Conservation (phyloP, 129 eudicot genomes). For the Dittrichia graveolens region DNA sequence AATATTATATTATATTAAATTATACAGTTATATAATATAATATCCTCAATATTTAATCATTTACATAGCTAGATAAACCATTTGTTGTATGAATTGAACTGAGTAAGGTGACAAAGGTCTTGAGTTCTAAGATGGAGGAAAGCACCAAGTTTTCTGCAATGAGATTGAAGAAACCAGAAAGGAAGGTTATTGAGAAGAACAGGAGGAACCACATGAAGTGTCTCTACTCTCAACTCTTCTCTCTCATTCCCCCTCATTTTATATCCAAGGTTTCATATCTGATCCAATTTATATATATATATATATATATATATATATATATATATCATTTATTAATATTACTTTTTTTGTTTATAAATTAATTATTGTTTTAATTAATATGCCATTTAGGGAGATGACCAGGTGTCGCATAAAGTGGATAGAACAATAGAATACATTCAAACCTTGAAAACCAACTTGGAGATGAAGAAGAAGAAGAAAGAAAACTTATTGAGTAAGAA, state of each 20-base stretch:
- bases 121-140: slow-evolving; percentile 20
- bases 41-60: background rate
- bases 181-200: slow-evolving; percentile 60
- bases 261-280: slow-evolving; percentile 42
- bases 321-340: background rate
- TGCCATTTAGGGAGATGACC: slow-evolving; percentile 2
- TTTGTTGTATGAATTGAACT: background rate
- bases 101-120: no score
- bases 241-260: slow-evolving; percentile 55
- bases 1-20: no score
- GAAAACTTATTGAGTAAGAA: slow-evolving; percentile 34
- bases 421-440: slow-evolving; percentile 66
- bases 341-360: background rate
- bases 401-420: slow-evolving; percentile 55
- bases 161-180: slow-evolving; percentile 38
- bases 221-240: slow-evolving; percentile 50
- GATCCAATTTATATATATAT: background rate
- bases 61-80: background rate
- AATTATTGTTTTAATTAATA: background rate
- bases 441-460: slow-evolving; percentile 41
- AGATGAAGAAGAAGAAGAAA: slow-evolving; percentile 44
- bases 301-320: background rate
- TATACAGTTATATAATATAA: background rate
- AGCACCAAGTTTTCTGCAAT: slow-evolving; percentile 9
- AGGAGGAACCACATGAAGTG: slow-evolving; percentile 67